Evolutionary conservation across 495 filamentous ascomycete species (phyloP), one percentile per base, ranked within the genome.

Genomic region (Penicillium fimorum): DNA sequence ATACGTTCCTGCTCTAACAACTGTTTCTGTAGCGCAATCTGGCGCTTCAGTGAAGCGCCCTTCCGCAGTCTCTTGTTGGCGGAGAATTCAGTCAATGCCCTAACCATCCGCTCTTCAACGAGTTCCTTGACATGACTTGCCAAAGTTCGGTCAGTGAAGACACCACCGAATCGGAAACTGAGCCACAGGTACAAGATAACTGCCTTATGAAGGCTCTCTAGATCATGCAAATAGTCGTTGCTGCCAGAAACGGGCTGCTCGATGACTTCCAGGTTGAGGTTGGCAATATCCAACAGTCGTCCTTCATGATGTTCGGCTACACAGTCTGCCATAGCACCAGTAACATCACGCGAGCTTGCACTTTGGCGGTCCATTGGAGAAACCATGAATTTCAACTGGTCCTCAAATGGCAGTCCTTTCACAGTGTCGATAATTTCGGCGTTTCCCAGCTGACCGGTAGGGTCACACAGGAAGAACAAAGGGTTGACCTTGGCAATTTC

Each of bases 111-210:
- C 27, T 82, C 77, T 74, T 97, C 92, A 15, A 91, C 86, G 46
- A 96, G 57, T 18, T 70, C 66, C 70, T 97, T 97, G 35, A 90
- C 83, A 69, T 96, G 86, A 49, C 87, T 82, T 1, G 90, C 91
- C 22, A 96, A 81, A 27, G 77, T 77, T 57, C 91, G 83, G 57
- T 87, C 89, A 11, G 79, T 81, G 68, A 97, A 96, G 11, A 96
- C 80, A 48, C 92, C 90, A 11, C 86, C 67, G 58, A 87, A 86
- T 5, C 84, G 77, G 60, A 79, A 88, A 55, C 82, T 84, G 17
- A 97, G 77, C 94, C 94, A 98, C 8, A 92, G 76, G 62, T 96
- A 98, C 18, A 93, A 70, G 18, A 93, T 87, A 32, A 97, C 70
- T 15, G 82, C 76, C 65, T 89, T 91, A 72, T 98, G 95, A 22